These are phyloP conservation scores for Prunus salicina DNA, from an alignment of 306 rosid genomes.

Conservation along the genomic window DNA sequence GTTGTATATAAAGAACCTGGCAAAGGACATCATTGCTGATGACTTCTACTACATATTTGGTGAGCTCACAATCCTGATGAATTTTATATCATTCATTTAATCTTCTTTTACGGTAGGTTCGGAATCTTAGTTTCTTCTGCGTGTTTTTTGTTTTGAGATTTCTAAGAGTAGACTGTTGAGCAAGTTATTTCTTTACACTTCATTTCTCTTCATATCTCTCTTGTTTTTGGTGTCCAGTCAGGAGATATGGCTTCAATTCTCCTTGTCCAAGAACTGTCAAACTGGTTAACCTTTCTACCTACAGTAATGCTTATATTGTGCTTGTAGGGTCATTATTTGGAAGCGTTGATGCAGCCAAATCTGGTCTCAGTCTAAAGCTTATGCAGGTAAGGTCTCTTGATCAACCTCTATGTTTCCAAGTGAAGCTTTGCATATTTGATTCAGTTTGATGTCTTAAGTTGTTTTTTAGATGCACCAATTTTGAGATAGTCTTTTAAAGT, in stretches of 20 bases:
- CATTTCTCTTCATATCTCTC: background rate
- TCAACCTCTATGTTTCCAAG: background rate
- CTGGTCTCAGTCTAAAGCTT: slow-evolving; percentile 67
- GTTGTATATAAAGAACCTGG: slow-evolving; percentile 92
- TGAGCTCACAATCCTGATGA: slow-evolving; percentile 38
- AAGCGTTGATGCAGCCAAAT: slow-evolving; percentile 63
- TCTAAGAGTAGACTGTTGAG: background rate
- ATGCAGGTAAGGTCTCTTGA: slow-evolving; percentile 66
- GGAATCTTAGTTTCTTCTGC: background rate
- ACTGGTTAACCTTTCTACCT: background rate
- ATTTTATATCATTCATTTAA: background rate
- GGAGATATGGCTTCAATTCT: background rate
- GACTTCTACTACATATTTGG: slow-evolving; percentile 87
- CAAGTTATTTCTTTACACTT: background rate
- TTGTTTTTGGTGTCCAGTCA: background rate
- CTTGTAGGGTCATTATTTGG: slow-evolving; percentile 80
- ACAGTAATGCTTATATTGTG: slow-evolving; percentile 9
- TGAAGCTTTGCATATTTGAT: background rate
- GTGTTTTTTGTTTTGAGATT: background rate
- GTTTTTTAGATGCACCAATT: background rate
- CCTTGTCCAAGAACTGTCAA: background rate
- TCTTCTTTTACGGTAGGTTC: background rate
- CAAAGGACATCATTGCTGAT: slow-evolving; percentile 73
- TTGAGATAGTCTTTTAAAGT: background rate
- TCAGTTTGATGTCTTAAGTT: background rate